phyloP scores from a whole-genome alignment of 106 monocot species.

The Allium fistulosum region DNA sequence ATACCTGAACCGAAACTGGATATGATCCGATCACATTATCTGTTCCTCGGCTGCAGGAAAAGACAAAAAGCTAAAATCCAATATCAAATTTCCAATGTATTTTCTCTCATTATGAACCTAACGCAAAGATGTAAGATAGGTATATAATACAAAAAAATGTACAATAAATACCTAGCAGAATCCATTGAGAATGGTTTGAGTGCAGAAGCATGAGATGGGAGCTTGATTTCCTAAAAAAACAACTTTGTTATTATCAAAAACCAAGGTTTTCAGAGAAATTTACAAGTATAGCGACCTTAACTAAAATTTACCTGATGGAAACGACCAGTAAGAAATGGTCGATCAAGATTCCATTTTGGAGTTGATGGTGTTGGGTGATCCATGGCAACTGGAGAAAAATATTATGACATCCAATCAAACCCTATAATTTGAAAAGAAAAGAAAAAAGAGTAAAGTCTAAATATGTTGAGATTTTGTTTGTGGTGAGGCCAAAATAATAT shows the following conservation, averaged over 20 bases:
- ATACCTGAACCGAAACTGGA: slow-evolving; percentile 69
- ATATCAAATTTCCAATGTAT: not conserved
- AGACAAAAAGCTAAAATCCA: not conserved
- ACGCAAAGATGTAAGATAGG: too few relatives aligned
- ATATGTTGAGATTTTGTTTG: too few relatives aligned
- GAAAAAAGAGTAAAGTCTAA: too few relatives aligned
- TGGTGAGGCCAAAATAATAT: too few relatives aligned
- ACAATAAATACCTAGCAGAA: slow-evolving; percentile 1
- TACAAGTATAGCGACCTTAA: not conserved
- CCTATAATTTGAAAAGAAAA: too few relatives aligned
- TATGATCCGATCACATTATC: slow-evolving; percentile 63
- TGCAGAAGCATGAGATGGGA: slow-evolving; percentile 20
- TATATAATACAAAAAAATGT: not conserved
- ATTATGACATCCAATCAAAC: too few relatives aligned
- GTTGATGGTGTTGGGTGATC: slow-evolving; percentile 10
- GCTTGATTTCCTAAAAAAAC: slow-evolving; percentile 46
- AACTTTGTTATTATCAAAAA: not conserved
- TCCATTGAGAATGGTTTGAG: slow-evolving; percentile 44
- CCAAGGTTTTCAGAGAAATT: not conserved
- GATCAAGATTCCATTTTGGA: slow-evolving; percentile 84
- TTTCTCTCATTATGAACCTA: too few relatives aligned
- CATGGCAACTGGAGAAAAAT: not conserved
- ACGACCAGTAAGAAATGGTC: slow-evolving; percentile 78
- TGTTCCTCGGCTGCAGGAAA: slow-evolving; percentile 32
- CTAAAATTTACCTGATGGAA: slow-evolving; percentile 44